phyloP scores from a whole-genome alignment of 2,329 filamentous ascomycete genomes.

The Dendrostoma leiphaemia region DNA sequence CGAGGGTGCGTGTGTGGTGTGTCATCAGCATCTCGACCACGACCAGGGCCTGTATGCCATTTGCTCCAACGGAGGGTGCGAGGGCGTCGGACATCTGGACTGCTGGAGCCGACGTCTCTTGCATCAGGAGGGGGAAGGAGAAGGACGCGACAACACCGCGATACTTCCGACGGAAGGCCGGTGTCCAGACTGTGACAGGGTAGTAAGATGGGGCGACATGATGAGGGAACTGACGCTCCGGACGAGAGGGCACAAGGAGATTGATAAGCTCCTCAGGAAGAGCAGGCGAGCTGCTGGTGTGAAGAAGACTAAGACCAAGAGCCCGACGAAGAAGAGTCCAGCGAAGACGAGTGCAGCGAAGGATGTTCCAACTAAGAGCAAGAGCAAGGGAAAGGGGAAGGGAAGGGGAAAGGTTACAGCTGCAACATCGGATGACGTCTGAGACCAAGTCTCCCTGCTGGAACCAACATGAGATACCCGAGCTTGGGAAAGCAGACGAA shows the following conservation, averaged over 20 bases:
- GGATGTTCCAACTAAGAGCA: slow-evolving; percentile 21
- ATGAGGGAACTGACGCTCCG: slow-evolving; percentile 81
- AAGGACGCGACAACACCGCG: slow-evolving; percentile 31
- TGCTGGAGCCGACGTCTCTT: slow-evolving; percentile 59
- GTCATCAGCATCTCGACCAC: slow-evolving; percentile 42
- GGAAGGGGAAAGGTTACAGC: not conserved
- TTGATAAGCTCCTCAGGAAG: slow-evolving; percentile 65
- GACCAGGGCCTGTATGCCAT: slow-evolving; percentile 54
- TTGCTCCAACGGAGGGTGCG: slow-evolving; percentile 52
- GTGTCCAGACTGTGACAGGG: slow-evolving; percentile 68
- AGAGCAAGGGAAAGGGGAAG: slow-evolving; percentile 17
- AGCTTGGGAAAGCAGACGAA: no score
- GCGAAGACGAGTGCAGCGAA: no score
- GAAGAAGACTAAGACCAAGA: slow-evolving; percentile 26
- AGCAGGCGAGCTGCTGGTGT: slow-evolving; percentile 22
- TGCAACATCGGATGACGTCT: not conserved
- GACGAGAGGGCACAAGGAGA: slow-evolving; percentile 65
- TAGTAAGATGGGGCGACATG: slow-evolving; percentile 70
- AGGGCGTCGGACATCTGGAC: slow-evolving; percentile 57
- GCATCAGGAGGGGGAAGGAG: slow-evolving; percentile 26
- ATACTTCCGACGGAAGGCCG: slow-evolving; percentile 66
- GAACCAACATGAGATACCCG: no score
- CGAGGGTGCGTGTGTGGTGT: slow-evolving; percentile 55
- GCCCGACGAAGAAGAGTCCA: not conserved
- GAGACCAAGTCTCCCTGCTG: no score